Evolutionary conservation across 2,329 filamentous ascomycete species (phyloP), one percentile per base, ranked within the genome.

Genomic region (Penicillium sp.): DNA sequence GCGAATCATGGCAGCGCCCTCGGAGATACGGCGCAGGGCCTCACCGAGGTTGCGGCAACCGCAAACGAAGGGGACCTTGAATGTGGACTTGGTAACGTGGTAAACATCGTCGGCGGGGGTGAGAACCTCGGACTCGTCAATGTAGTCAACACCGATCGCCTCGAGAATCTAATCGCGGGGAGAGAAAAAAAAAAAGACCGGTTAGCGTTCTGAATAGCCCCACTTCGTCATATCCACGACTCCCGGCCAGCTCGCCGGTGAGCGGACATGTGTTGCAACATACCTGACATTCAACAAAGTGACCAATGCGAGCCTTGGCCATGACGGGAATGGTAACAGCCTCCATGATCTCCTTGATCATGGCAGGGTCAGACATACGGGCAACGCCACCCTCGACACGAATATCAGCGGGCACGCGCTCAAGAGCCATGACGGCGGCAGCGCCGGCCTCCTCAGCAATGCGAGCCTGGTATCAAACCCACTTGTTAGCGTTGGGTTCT

Each of bases 361-460:
- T 88, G 61, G 80, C 76, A 2, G 93, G 93, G 74, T 97, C 91
- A 2, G 87, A 93, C 93, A 98, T 98, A 71, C 93, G 86, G 9
- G 90, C 90, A 24, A 98, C 93, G 66, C 93, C 93, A 60, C 93
- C 93, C 69, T 95, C 80, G 52, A 79, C 84, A 61, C 93, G 84
- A 70, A 98, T 98, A 72, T 98, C 93, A 62, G 93, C 91, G 44
- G 93, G 93, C 43, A 97, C 93, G 57, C 93, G 86, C 80, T 97
- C 93, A 53, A 98, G 85, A 35, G 93, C 93, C 93, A 98, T 98
- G 76, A 98, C 93, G 66, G 93, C 93, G 60, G 84, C 87, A 53
- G 93, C 93, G 54, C 93, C 93, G 52, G 93, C 90, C 70, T 97
- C 90, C 73, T 98, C 93, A 67, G 93, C 93, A 68, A 98, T 96